Evolutionary conservation across 305 asterid genomes (phyloP), one percentile per base, ranked within the genome.

Genomic region (Fraxinus velutina): DNA sequence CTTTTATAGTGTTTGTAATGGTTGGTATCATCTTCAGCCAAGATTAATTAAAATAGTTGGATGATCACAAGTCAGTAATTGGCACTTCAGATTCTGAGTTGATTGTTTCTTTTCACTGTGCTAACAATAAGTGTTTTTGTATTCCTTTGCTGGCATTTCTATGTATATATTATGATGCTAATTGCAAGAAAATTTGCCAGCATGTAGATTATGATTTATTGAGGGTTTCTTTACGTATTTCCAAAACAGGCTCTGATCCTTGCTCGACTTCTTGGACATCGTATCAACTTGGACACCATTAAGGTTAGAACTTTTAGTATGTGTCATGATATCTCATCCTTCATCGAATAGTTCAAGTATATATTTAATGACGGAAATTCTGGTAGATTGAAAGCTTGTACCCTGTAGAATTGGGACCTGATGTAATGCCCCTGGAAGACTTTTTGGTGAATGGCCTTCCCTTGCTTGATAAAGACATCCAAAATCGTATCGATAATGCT

Each of bases 261-360:
- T 83, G 95, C 97, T 82, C 92, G 99, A 74, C 94, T 95, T 84
- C 96, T 93, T 84, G 99, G 99, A 71, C 90, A 87, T 72, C 90
- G 90, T 75, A 87, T 93, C 81, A 88, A 86, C 85, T 52, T 95
- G 90, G 92, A 90, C 74, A 84, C 83, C 88, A 89, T 95, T 79
- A 92, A 91, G 99, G 99, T 92, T 72, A 83, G 89, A 68, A 73
- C 73, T 60, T 80, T 34, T 75, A 73, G 72, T 8, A 44, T 5
- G 79, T 78, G 37, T 85, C 85, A 39, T 24, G 37, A 36, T 39
- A 50, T 29, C 30, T 73, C 68, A 52, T 79, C 79, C 62, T 78
- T n/a, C 22, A 27, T 76, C 36, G 72, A 66, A 81, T 29, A 34
- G 37, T n/a, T 42, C 5, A 2, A 64, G 30, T 79, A 57, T 30